Base-by-base conservation (phyloP, 208 protist genomes). In the Zelonia costaricensis region DNA sequence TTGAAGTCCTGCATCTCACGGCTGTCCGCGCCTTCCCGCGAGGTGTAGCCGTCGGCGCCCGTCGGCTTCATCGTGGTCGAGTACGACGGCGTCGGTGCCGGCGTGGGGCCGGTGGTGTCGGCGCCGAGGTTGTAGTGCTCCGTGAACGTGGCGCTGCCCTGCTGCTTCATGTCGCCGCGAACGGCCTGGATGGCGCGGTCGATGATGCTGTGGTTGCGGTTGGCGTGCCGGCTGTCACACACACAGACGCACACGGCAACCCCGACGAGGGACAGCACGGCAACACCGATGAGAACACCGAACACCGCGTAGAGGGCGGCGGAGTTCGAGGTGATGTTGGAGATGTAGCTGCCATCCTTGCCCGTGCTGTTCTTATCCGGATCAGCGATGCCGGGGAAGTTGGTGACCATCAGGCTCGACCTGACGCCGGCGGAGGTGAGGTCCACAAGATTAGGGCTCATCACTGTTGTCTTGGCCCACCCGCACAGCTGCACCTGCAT, bases 1-100 rank as follows among this genome's bases (percentile, higher is more conserved):
- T 20, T 51, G 16, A 69, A 35, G 10, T 69, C 54, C 45, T 62
- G 33, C 63, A 69, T 69, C 54, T 69, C 63, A n/a, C 39, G 45
- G 38, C 36, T 55, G n/a, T 44, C 45, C 13, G 20, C 44, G 8
- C 33, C 35, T 3, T 55, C 44, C 9, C 16, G n/a, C 5, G 49
- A 40, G 20, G 25, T 44, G 54, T 51, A 55, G 45, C 35, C 39
- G 45, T 36, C 44, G 20, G 48, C 53, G 6, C 27, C 23, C 27
- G 42, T 27, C 12, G 20, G 25, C 25, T 30, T 46, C 27, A 27
- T 4, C 31, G 33, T 35, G 49, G 36, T n/a, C 51, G 30, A 53
- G 47, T n/a, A 5, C 7, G 12, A 28, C 27, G 45, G 15, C 20
- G 23, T 5, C 13, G 28, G 6, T 20, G 13, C 13, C 13, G 46